Evolutionary conservation across 495 filamentous ascomycete genomes (phyloP), one percentile per base, ranked within the genome.

Genomic region (Penicillium argentinense): DNA sequence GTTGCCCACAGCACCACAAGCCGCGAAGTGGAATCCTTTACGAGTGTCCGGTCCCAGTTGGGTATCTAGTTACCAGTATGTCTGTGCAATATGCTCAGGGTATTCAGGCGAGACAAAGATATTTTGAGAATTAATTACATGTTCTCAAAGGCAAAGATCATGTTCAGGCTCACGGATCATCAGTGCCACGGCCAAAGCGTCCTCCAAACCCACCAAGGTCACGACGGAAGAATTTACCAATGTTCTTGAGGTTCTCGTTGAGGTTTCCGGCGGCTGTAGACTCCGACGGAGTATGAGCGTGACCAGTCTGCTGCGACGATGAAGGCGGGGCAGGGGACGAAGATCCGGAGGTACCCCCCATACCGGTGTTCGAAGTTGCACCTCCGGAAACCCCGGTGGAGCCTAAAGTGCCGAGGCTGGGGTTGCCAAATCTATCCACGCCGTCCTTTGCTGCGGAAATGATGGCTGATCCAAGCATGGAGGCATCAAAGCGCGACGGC

Each of bases 201-300:
- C 85, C 81, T 8, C 88, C 86, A 66, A 97, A 83, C 3, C 85
- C 85, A 27, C 89, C 87, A 23, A 92, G 79, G 72, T 98, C 93
- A 42, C 92, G 69, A 39, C 85, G 81, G 72, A 98, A 97, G 69
- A 98, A 96, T 68, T 93, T 96, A 3, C 93, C 93, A 63, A 98
- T 86, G 66, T 87, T 95, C 76, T 86, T 89, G 66, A 96, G 57
- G 65, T 96, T 96, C 68, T 95, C 90, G 56, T 95, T 92, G 43
- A 96, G 74, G 29, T 86, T 86, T 3, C 73, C 77, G 5, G 77
- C 67, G 14, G 75, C 67, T 45, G 51, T 60, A 14, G 42, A 47
- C 16, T 59, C 62, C 14, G 52, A 60, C 18, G 53, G 46, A 5
- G 41, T 56, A 4, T 52, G 47, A 18, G 42, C 21, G 14, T 54